Conservation (phyloP, 2,329 filamentous ascomycete species). For the Colletotrichum sp. region DNA sequence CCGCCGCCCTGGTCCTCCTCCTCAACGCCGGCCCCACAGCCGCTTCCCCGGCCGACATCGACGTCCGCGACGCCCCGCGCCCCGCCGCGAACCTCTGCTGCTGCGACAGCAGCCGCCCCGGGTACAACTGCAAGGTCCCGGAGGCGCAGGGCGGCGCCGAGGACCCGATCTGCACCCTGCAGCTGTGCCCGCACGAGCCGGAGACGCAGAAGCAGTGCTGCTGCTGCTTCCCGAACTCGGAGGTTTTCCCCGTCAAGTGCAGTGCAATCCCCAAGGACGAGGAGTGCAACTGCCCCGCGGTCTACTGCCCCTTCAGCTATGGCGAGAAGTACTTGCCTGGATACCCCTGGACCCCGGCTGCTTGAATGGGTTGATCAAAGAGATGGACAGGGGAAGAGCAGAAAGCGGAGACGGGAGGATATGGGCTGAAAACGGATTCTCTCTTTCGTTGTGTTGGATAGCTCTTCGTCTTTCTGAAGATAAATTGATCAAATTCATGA, state of each 20-base stretch:
- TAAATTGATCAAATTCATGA: background rate
- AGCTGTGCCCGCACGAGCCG: conserved; percentile 24
- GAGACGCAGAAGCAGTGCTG: conserved; percentile 24
- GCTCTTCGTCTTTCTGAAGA: background rate
- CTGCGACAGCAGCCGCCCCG: conserved; percentile 21
- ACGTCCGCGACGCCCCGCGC: conserved; percentile 1
- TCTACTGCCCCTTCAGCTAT: conserved; percentile 19
- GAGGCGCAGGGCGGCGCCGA: background rate
- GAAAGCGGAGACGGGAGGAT: background rate
- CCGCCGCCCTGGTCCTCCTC: conserved; percentile 17
- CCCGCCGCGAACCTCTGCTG: conserved; percentile 26
- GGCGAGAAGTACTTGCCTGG: background rate
- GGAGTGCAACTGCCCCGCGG: conserved; percentile 11
- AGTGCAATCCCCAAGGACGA: background rate
- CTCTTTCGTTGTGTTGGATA: background rate
- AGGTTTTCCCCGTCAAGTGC: background rate
- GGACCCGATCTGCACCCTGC: conserved; percentile 9
- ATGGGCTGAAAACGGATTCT: background rate
- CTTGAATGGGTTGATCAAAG: background rate
- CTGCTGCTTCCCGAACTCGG: conserved; percentile 18
- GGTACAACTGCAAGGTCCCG: conserved; percentile 21
- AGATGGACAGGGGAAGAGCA: background rate
- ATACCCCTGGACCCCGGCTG: background rate
- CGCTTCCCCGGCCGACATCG: conserved; percentile 23
- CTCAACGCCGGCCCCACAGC: conserved; percentile 13